Conservation (phyloP, 139 green algal species). For the Penium margaritaceum region DNA sequence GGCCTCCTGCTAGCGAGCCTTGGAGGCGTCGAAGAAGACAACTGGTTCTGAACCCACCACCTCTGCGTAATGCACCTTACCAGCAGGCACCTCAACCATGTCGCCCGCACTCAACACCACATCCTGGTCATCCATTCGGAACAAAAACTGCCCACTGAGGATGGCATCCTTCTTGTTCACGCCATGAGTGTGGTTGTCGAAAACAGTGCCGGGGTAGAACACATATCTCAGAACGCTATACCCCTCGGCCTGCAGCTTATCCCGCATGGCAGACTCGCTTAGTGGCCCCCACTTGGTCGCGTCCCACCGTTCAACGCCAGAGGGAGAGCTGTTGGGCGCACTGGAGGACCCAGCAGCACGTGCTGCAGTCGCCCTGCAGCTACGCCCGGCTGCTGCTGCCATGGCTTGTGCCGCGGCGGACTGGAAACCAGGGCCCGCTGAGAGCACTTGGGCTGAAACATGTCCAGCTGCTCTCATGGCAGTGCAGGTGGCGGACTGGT, state of each 20-base stretch:
- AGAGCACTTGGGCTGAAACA: no score
- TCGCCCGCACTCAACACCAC: constrained; percentile 3
- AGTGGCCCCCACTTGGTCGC: not conserved
- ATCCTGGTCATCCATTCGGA: constrained; percentile 9
- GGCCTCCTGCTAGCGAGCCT: no score
- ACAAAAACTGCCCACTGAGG: not conserved
- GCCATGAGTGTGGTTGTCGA: not conserved
- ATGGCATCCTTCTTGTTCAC: constrained; percentile 20
- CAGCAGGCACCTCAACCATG: constrained; percentile 1
- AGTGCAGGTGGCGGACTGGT: not conserved
- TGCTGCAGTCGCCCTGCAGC: no score
- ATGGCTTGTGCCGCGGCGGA: no score
- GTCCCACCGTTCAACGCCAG: no score
- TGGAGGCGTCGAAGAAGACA: constrained; percentile 10
- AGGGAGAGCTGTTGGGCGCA: no score
- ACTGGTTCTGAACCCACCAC: constrained; percentile 3
- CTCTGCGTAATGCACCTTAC: not conserved
- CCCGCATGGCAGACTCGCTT: not conserved
- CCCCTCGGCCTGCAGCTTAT: constrained; percentile 1
- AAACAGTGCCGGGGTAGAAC: constrained; percentile 6
- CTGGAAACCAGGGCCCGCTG: no score
- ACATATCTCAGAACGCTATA: not conserved
- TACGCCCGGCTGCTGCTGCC: no score
- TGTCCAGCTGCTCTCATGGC: no score
- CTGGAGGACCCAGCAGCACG: no score